Evolutionary conservation across 768 basidiomycete species (phyloP), one percentile per base, ranked within the genome.

Genomic region (Chalciporus sphaerocephalus): DNA sequence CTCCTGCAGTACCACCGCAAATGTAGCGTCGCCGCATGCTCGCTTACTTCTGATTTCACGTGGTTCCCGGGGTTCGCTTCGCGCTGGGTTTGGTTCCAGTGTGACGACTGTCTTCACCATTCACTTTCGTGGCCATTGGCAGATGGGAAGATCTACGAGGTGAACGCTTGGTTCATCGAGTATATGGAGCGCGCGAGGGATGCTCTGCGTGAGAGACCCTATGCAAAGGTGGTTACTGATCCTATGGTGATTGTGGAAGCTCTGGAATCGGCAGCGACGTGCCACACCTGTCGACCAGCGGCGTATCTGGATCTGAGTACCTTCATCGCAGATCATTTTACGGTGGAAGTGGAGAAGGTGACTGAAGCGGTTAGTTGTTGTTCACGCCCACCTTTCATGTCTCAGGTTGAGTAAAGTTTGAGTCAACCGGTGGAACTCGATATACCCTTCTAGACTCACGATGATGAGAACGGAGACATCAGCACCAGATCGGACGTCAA

Each of bases 11-110:
- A 69, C 46, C 65, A 67, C 41, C 60, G 63, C 51, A 62, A 57
- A 47, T 65, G 65, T 45, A 61, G 67, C 41, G 39, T 65, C 18
- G 59, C 56, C 25, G 55, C 57, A 23, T 55, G 55, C 50, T 55
- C 56, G 40, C 60, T 68, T 25, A 68, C 65, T 25, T 59, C 60
- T 11, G 65, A 65, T 50, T 68, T 67, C 44, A 60, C 65, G 43
- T 68, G 65, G 66, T 67, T 68, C 51, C 69, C 59, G 1, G 57
- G 51, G 12, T 65, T 67, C 17, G 64, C 64, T 5, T 65, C 64
- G 36, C 68, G 69, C 23, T 70, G 61, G 58, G 58, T 66, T 35
- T 69, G 64, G 59, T 69, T 69, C 59, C 68, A 70, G 47, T 69
- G 66, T 12, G 69, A 70, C 9, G 64, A 65, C 27, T 65, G 64